Conservation (phyloP, 768 basidiomycete species). For the Suillus sp. region DNA sequence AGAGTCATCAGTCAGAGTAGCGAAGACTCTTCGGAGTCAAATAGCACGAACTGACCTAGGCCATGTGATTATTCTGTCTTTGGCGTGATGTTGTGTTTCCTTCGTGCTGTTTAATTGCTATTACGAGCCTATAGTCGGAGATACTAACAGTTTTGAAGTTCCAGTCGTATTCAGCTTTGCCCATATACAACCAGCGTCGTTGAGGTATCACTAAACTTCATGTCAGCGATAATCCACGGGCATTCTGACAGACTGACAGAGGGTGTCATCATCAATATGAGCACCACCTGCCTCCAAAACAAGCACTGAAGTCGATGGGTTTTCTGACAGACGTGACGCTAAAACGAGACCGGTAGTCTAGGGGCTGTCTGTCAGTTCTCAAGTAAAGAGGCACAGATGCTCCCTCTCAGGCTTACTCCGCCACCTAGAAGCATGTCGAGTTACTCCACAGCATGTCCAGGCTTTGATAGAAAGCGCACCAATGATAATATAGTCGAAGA, state of each 20-base stretch:
- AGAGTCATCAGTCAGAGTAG: background rate
- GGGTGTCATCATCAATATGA: background rate
- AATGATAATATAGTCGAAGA: background rate
- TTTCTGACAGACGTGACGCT: background rate
- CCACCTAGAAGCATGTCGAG: background rate
- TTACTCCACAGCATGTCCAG: background rate
- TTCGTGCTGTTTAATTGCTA: background rate
- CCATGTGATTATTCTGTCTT: background rate
- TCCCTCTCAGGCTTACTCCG: background rate
- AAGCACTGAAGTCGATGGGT: background rate
- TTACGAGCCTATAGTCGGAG: background rate
- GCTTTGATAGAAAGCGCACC: background rate
- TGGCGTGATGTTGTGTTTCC: constrained; percentile 4
- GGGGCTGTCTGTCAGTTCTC: background rate
- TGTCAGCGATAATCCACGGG: background rate
- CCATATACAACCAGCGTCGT: background rate
- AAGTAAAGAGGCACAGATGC: background rate
- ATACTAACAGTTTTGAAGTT: background rate
- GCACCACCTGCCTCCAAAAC: background rate
- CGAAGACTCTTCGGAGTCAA: background rate
- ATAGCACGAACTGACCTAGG: background rate
- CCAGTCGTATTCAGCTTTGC: background rate
- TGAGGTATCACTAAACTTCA: background rate
- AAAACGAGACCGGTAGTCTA: background rate
- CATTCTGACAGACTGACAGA: background rate